Base-by-base conservation (phyloP, 164 flowering plant species). In the Kalanchoe fedtschenkoi region DNA sequence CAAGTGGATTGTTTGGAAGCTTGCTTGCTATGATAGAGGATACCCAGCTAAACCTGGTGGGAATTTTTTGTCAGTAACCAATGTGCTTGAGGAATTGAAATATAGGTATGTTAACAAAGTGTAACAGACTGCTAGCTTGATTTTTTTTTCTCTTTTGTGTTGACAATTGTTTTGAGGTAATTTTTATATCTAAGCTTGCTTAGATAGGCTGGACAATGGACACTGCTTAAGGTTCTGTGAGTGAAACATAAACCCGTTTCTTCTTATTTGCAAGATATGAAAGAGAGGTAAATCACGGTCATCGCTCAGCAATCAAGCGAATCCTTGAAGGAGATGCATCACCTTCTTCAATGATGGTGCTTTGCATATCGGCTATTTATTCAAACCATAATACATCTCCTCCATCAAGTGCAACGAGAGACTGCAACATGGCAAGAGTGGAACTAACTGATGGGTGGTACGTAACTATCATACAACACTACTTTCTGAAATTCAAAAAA, bases 361-460 rank as follows among this genome's bases (percentile, higher is more conserved):
- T 95, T 8, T 89, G 96, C 73, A 68, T 95, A 72, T 87, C 99
- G 44, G 78, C 88, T 65, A 72, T 87, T 66, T 73, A 63, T 62
- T 64, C 70, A 63, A 60, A 58, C 37, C 29, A 33, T 58, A 10
- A 62, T 68, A 53, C 61, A 7, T 60, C 69, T 53, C 34, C 19
- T 66, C 51, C 39, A 38, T 22, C 61, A 46, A 57, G 51, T 47
- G 72, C 65, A 51, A 41, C 35, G 65, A 71, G 70, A 26, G 71
- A 58, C 41, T 61, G 60, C 30, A 33, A 38, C 59, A 62, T 51
- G 35, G 69, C 82, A 58, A 79, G 73, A 70, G 68, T 95, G 60
- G 93, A 95, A 66, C 74, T 91, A 65, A 95, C 97, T 67, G 99
- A 95, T 82, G 96, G 99, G 43, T 95, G 99, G 99, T 92, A 72